Conservation (phyloP, 345 rosid species). For the rapeseed (Brassica napus) region DNA sequence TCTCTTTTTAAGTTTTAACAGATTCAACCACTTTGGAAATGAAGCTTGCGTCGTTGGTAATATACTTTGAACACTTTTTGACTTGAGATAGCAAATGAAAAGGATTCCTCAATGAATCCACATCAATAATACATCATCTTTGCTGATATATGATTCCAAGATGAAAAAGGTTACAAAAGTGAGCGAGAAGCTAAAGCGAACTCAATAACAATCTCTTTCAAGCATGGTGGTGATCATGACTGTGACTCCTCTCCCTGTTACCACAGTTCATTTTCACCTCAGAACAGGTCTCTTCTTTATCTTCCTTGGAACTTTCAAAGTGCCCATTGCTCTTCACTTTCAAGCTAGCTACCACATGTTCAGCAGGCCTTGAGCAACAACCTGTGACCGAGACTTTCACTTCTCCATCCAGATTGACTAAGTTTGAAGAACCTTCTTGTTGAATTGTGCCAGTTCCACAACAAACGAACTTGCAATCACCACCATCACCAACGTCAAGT, state of each 20-base stretch:
- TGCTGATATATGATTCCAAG: conserved; percentile 9
- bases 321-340: conserved; percentile 11
- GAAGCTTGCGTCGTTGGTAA: not conserved
- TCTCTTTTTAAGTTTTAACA: not conserved
- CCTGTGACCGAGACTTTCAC: conserved; percentile 12
- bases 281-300: conserved; percentile 14
- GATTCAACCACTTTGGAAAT: not conserved
- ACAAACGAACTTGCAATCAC: conserved; percentile 25
- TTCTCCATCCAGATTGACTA: conserved; percentile 16
- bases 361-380: conserved; percentile 21
- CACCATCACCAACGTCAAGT: conserved; percentile 1
- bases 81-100: not conserved
- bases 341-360: conserved; percentile 25
- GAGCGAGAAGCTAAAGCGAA: conserved; percentile 26
- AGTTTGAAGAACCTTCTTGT: conserved; percentile 13
- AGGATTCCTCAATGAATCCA: not conserved
- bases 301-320: conserved; percentile 19
- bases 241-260: conserved; percentile 5
- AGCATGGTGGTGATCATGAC: conserved; percentile 18
- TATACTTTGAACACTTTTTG: not conserved
- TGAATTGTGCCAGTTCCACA: conserved; percentile 15
- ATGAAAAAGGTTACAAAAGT: conserved; percentile 4
- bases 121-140: too few species aligned
- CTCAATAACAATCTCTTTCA: conserved; percentile 29
- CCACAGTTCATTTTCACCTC: conserved; percentile 19